Conservation (phyloP, 768 basidiomycete genomes). For the Collybia sordida region DNA sequence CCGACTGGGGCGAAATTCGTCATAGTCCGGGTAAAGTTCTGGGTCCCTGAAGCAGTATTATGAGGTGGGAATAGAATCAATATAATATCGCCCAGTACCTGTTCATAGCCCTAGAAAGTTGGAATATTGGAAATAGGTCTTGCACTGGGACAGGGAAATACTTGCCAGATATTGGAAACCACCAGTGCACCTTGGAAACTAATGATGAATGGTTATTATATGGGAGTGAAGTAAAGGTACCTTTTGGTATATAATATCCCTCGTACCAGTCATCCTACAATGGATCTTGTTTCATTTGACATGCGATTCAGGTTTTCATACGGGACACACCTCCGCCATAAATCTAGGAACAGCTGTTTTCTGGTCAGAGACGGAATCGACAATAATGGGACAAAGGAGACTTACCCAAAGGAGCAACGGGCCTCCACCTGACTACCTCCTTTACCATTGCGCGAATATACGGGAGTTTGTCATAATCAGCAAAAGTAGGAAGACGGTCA, state of each 20-base stretch:
- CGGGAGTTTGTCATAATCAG: not conserved
- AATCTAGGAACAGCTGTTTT: not conserved
- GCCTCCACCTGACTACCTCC: conserved; percentile 2
- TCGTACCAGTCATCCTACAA: conserved; percentile 4
- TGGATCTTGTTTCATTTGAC: too few relatives aligned
- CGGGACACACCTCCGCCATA: not conserved
- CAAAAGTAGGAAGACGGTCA: not conserved
- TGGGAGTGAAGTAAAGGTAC: not conserved
- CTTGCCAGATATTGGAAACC: conserved; percentile 3
- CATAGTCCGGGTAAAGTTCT: not conserved
- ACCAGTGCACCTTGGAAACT: conserved; percentile 1
- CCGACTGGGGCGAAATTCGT: conserved; percentile 1
- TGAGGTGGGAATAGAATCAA: not conserved
- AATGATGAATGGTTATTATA: not conserved
- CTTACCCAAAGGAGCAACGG: not conserved
- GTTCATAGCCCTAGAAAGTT: not conserved
- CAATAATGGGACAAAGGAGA: not conserved
- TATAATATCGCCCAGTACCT: not conserved
- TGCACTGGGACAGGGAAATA: not conserved
- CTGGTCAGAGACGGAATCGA: not conserved
- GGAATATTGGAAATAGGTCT: not conserved
- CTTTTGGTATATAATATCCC: not conserved
- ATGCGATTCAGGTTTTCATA: too few relatives aligned
- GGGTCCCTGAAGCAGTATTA: not conserved
- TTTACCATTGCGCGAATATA: conserved; percentile 1